Conservation (phyloP, 2,329 filamentous ascomycete species). For the Trichoderma guizhouense region DNA sequence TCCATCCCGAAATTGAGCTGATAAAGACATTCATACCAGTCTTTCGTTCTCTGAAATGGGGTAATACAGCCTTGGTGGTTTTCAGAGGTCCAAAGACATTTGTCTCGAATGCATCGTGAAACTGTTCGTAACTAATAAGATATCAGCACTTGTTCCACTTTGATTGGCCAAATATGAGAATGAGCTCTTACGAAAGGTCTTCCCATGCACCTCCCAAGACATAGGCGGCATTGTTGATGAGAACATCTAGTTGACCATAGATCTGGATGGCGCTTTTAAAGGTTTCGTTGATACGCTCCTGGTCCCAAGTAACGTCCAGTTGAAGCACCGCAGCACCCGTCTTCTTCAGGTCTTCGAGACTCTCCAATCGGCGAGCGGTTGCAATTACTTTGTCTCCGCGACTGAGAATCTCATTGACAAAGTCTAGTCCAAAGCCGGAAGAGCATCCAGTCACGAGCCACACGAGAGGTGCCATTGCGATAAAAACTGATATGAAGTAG, state of each 20-base stretch:
- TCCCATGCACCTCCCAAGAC: background rate
- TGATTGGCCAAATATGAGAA: background rate
- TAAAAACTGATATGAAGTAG: background rate
- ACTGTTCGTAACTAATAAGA: background rate
- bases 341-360: constrained; percentile 25
- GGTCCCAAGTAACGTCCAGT: constrained; percentile 29
- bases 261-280: constrained; percentile 28
- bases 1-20: constrained; percentile 14
- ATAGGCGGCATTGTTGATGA: constrained; percentile 28
- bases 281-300: constrained; percentile 20
- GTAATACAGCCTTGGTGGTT: background rate
- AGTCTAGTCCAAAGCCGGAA: constrained; percentile 3
- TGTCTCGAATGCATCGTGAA: constrained; percentile 1
- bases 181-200: constrained; percentile 3
- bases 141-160: background rate
- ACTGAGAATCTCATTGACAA: background rate
- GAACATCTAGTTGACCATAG: constrained; percentile 26
- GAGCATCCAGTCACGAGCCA: constrained; percentile 20
- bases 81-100: constrained; percentile 11
- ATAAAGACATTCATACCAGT: constrained; percentile 19
- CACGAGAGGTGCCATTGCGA: constrained; percentile 36
- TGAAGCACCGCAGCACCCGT: constrained; percentile 27
- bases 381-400: constrained; percentile 30
- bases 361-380: constrained; percentile 9
- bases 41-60: constrained; percentile 14